A percentile compares a stretch with the other conserved stretches of the same genome.
Conservation (phyloP, 768 basidiomycete genomes). For the Mycena latifolia region DNA sequence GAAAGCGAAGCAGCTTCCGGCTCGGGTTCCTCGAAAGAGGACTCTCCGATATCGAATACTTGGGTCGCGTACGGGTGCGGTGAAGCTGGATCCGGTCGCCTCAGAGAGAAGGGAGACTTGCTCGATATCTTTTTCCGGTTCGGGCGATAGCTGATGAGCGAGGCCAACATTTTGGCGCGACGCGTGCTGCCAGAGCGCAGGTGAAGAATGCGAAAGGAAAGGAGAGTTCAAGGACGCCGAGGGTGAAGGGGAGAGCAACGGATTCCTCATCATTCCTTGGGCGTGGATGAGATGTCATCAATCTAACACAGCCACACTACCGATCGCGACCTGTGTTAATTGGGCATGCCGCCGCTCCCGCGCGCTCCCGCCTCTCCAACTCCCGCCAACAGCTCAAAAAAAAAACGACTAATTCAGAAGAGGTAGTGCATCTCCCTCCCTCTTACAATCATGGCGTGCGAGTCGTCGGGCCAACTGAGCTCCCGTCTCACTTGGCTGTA, state of each 20-base stretch:
- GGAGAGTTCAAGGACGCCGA: not conserved
- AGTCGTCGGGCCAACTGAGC: no score
- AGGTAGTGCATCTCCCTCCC: no score
- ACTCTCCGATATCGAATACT: conserved; percentile 36
- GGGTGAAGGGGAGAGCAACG: not conserved
- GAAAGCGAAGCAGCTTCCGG: conserved; percentile 7
- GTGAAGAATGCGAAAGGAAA: not conserved
- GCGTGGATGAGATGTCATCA: no score
- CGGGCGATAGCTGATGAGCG: conserved; percentile 28
- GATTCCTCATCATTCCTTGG: not conserved
- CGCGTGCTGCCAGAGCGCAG: not conserved
- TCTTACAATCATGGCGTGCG: no score
- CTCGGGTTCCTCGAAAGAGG: conserved; percentile 23
- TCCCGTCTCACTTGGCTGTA: no score
- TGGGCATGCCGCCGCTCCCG: no score
- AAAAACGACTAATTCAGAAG: no score
- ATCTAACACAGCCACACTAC: not conserved
- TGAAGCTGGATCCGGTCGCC: conserved; percentile 21
- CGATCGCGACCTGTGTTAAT: no score
- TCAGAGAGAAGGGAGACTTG: conserved; percentile 31
- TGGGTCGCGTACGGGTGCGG: conserved; percentile 31
- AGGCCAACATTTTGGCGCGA: conserved; percentile 28
- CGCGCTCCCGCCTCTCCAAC: no score
- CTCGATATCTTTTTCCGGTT: conserved; percentile 30
- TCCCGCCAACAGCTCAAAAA: no score